Evolutionary conservation across 106 monocot species (phyloP), one percentile per base, ranked within the genome.

Genomic region (Allium fistulosum): DNA sequence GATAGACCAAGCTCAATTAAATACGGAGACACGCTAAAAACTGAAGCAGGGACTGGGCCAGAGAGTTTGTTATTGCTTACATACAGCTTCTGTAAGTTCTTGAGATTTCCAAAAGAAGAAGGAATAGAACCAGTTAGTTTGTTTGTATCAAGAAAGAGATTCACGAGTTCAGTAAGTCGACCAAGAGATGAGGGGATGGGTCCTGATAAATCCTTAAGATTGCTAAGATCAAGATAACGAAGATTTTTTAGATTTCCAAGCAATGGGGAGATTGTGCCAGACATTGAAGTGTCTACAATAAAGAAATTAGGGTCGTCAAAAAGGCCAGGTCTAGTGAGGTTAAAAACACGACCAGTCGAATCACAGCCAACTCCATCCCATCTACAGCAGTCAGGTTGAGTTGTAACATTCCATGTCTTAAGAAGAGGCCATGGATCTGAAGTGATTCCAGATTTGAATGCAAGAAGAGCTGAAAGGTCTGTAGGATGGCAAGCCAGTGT

Each of bases 361-460:
- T 78, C 66, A 51, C 81, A 82, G 58, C 63, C 26, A 53, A 78
- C 49, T 58, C 82, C 74, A 26, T 58, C 66, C 78, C 77, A 82
- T 9, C n/a, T 51, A 48, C 82, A 82, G 45, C 82, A 82, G 48
- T 82, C 74, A 10, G 59, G 59, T 18, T 15, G 14, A 2, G 78
- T 57, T 28, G 82, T 17, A 9, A 58, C 9, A 22, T 78, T 78
- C 74, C 82, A 82, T 4, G 78, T 71, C 27, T 37, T 51, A 49
- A 82, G 77, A 65, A 74, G 69, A 61, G 78, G 74, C 0, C 18
- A 78, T 11, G 77, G 73, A 67, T 82, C 74, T 17, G 51, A 57
- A 37, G 72, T 58, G 69, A 81, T 74, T 27, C 68, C 57, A 51
- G 77, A 73, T 70, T 81, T 81, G 81, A 81, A 69, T 47, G 73